phyloP scores from a whole-genome alignment of 139 green algal genomes.

The Eudorina sp. region DNA sequence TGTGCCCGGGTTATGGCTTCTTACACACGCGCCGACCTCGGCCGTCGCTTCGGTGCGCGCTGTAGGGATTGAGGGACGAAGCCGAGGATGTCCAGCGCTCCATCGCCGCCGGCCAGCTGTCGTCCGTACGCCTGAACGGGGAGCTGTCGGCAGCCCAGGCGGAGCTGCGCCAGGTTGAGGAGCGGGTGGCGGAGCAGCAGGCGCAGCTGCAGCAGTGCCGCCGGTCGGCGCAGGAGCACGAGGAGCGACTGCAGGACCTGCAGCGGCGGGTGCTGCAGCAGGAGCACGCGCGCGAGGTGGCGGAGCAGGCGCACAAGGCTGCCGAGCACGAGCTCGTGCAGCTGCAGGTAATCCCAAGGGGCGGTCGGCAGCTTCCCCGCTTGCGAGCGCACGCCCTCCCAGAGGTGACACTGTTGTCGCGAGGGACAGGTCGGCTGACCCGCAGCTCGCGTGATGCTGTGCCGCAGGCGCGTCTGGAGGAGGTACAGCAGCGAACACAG shows the following conservation, averaged over 20 bases:
- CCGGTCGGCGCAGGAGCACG: background rate
- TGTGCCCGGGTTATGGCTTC: no score
- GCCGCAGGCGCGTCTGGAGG: conserved; percentile 20
- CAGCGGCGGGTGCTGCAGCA: background rate
- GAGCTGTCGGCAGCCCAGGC: conserved; percentile 1
- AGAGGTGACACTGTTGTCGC: no score
- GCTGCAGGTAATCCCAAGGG: no score
- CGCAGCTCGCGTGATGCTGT: no score
- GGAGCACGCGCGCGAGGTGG: background rate
- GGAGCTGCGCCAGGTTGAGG: conserved; percentile 15
- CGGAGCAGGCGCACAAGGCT: background rate
- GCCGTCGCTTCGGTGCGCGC: no score
- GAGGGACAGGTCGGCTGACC: no score
- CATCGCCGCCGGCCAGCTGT: conserved; percentile 39
- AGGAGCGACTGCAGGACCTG: background rate
- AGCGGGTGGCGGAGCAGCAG: background rate
- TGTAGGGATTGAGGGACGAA: conserved; percentile 45
- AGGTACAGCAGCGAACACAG: conserved; percentile 32
- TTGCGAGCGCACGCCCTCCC: background rate
- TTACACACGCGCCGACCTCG: no score
- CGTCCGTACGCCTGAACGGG: background rate
- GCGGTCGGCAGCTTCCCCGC: no score
- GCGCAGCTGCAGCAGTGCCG: background rate
- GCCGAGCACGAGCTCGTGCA: conserved; percentile 36
- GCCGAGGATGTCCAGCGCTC: conserved; percentile 45